Conservation (phyloP, 1,139 yeast genomes). For the Hansenula lynferdii region DNA sequence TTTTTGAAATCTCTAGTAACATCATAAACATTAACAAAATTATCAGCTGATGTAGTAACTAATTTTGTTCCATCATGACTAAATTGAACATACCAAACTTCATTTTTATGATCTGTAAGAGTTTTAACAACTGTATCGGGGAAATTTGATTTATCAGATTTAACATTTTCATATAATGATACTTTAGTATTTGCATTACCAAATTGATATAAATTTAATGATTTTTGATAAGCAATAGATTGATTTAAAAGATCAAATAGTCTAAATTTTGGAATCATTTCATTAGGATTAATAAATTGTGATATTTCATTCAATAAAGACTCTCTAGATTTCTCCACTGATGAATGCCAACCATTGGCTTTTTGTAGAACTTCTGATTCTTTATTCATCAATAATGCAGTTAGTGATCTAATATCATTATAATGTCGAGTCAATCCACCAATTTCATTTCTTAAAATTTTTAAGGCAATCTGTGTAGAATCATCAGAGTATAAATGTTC, state of each 20-base stretch:
- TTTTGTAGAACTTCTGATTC: conserved; percentile 22
- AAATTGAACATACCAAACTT: conserved; percentile 81
- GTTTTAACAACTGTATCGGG: conserved; percentile 42
- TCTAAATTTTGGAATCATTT: conserved; percentile 48
- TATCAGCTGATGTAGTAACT: conserved; percentile 75
- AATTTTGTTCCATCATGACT: conserved; percentile 72
- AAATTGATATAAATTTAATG: conserved; percentile 34
- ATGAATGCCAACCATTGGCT: conserved; percentile 34
- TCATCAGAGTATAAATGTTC: conserved; percentile 33
- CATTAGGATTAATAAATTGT: conserved; percentile 42
- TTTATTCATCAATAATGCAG: conserved; percentile 33
- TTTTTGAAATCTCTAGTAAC: conserved; percentile 50
- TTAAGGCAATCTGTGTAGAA: conserved; percentile 35
- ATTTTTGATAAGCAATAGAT: conserved; percentile 43
- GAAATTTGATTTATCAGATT: conserved; percentile 32
- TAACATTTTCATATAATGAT: conserved; percentile 24
- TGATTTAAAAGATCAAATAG: conserved; percentile 46
- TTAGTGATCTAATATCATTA: conserved; percentile 26
- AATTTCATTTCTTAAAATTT: conserved; percentile 36
- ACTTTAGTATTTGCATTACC: conserved; percentile 17
- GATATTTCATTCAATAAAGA: conserved; percentile 38
- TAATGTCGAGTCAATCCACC: conserved; percentile 24
- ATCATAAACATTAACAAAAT: conserved; percentile 61
- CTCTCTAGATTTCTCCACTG: conserved; percentile 34
- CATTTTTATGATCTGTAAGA: conserved; percentile 56